These are phyloP conservation scores for Chlorella variabilis DNA, from an alignment of 163 green algal genomes.

Conservation along the genomic window DNA sequence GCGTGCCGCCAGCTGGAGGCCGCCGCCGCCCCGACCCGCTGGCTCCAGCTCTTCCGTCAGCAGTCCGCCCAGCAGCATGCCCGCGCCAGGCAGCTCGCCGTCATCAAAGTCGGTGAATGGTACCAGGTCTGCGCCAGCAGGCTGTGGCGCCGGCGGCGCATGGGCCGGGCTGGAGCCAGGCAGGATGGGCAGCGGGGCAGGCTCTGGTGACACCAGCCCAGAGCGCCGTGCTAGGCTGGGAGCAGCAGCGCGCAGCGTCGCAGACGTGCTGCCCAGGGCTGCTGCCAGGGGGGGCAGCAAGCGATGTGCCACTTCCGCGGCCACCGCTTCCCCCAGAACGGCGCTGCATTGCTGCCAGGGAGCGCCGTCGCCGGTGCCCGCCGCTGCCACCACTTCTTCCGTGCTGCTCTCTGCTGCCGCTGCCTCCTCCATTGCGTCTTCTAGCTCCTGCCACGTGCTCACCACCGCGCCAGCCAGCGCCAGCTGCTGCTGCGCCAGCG, in stretches of 20 bases:
- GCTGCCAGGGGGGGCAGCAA: conserved; percentile 10
- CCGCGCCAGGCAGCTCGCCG: not conserved
- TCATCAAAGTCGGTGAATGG: conserved; percentile 33
- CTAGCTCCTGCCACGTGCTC: conserved; percentile 14
- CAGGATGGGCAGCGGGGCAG: not conserved
- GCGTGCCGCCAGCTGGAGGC: not conserved
- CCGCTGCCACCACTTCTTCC: not conserved
- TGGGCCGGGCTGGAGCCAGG: not conserved
- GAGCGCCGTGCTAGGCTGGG: conserved; percentile 15
- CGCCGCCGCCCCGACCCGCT: not conserved
- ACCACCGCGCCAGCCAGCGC: conserved; percentile 21
- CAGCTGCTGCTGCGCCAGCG: conserved; percentile 24
- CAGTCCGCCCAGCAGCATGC: conserved; percentile 16
- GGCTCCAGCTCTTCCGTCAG: conserved; percentile 14
- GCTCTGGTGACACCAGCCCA: not conserved
- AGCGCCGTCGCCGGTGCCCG: too few species aligned
- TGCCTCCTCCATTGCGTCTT: not conserved
- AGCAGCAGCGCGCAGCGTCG: not conserved
- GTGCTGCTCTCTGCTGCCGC: not conserved
- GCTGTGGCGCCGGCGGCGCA: not conserved
- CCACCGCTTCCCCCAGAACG: not conserved
- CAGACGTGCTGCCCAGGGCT: not conserved
- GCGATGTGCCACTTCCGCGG: not conserved
- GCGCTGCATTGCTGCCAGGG: conserved; percentile 29
- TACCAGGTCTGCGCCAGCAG: not conserved